phyloP scores from a whole-genome alignment of 495 filamentous ascomycete genomes.

The Penicillium daleae region DNA sequence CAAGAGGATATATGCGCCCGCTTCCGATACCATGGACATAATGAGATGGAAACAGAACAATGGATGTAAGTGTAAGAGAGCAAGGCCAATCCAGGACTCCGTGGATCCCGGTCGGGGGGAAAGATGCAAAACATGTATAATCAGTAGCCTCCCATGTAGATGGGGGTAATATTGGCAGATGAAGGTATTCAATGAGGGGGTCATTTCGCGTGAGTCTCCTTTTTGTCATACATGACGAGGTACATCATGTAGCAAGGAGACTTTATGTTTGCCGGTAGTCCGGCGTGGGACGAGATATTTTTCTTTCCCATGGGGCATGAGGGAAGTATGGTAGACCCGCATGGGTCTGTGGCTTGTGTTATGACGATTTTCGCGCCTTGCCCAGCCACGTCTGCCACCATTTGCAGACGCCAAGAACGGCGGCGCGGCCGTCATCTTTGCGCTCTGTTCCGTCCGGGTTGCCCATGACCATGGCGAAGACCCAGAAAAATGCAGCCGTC shows the following conservation, averaged over 20 bases:
- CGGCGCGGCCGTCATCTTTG: conserved; percentile 62
- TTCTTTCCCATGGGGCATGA: not conserved
- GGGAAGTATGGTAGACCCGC: not conserved
- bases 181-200: conserved; percentile 16
- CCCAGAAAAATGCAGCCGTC: conserved; percentile 67
- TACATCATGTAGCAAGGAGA: not conserved
- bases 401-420: conserved; percentile 60
- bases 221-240: not conserved
- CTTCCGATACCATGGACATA: conserved; percentile 17
- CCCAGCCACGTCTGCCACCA: conserved; percentile 67
- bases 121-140: conserved; percentile 19
- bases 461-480: conserved; percentile 62
- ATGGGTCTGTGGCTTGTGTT: conserved; percentile 2
- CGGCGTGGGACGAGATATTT: conserved; percentile 1
- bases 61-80: not conserved
- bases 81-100: conserved; percentile 20
- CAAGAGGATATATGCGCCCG: conserved; percentile 15
- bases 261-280: not conserved
- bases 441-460: conserved; percentile 66
- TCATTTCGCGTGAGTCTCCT: conserved; percentile 22
- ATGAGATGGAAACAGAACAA: not conserved
- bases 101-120: conserved; percentile 8
- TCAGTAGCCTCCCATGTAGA: conserved; percentile 13
- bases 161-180: conserved; percentile 20
- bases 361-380: conserved; percentile 39